Conservation (phyloP, 768 basidiomycete species). For the Lepiota brunneoincarnata region DNA sequence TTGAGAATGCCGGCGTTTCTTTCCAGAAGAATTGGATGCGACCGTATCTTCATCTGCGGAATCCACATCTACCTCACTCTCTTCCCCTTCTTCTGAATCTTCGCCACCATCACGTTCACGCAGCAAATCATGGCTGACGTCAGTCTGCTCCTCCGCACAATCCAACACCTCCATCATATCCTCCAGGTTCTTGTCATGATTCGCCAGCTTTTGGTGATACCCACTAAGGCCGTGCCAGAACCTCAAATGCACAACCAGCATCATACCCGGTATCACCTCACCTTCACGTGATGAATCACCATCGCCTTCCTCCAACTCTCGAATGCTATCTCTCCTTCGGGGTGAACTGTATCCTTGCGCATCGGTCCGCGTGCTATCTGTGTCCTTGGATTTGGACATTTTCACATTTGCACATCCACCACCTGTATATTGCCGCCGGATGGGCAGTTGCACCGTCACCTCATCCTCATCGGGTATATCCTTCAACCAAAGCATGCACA, state of each 20-base stretch:
- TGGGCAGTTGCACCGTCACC: slow-evolving; percentile 22
- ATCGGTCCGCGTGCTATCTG: slow-evolving; percentile 17
- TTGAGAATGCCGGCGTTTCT: slow-evolving; percentile 13
- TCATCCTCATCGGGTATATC: slow-evolving; percentile 38
- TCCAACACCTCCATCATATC: slow-evolving; percentile 44
- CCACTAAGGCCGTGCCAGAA: slow-evolving; percentile 41
- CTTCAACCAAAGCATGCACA: slow-evolving; percentile 39
- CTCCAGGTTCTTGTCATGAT: slow-evolving; percentile 30
- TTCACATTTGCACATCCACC: neutral
- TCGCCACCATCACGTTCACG: slow-evolving; percentile 13
- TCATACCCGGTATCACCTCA: slow-evolving; percentile 27
- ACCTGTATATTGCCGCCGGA: slow-evolving; percentile 13
- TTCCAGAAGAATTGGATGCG: neutral
- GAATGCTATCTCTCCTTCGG: neutral
- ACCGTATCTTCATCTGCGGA: neutral
- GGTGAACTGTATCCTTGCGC: too few species aligned
- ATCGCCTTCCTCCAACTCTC: neutral
- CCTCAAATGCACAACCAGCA: slow-evolving; percentile 29
- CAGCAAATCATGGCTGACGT: slow-evolving; percentile 21
- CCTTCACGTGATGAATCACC: slow-evolving; percentile 8
- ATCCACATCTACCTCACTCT: slow-evolving; percentile 16
- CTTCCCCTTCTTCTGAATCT: slow-evolving; percentile 12
- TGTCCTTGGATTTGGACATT: slow-evolving; percentile 23
- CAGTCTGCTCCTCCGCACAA: slow-evolving; percentile 34
- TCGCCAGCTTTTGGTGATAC: slow-evolving; percentile 35